Conservation (phyloP, 371 early-diverging fungal species). For the Syncephalastrum monosporum region DNA sequence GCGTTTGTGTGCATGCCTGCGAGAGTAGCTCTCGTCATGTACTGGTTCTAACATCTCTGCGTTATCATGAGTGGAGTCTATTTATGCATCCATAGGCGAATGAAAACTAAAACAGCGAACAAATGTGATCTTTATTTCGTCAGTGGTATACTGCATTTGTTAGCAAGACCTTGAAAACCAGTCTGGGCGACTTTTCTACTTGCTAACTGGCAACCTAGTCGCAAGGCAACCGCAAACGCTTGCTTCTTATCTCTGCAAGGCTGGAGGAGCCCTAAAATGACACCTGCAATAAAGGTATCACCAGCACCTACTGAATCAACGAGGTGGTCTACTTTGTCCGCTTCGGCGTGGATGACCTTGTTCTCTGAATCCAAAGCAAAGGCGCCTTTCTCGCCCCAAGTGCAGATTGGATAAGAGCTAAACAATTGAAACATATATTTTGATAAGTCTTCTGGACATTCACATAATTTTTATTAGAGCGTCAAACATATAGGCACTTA, state of each 20-base stretch:
- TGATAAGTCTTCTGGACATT: no score
- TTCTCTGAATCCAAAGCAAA: constrained; percentile 42
- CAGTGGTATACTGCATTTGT: not conserved
- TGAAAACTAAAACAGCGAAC: no score
- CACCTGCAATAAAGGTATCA: constrained; percentile 69
- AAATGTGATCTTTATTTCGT: no score
- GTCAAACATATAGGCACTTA: constrained; percentile 17
- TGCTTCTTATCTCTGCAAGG: constrained; percentile 16
- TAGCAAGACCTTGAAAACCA: constrained; percentile 54
- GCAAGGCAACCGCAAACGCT: constrained; percentile 22
- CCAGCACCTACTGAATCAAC: constrained; percentile 70
- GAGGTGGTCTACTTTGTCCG: constrained; percentile 35
- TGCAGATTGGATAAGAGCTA: constrained; percentile 41
- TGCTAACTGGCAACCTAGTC: constrained; percentile 56
- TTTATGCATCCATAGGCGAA: no score
- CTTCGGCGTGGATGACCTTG: constrained; percentile 37
- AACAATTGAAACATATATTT: not conserved
- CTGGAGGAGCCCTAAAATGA: constrained; percentile 48
- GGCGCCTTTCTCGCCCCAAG: constrained; percentile 63
- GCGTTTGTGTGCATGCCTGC: no score
- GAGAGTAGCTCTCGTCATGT: no score
- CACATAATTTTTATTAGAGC: not conserved
- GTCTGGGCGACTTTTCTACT: constrained; percentile 60
- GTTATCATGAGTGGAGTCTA: no score
- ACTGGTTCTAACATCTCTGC: no score